Evolutionary conservation across 2,329 filamentous ascomycete species (phyloP).

Genomic region (Cytospora leucostoma): DNA sequence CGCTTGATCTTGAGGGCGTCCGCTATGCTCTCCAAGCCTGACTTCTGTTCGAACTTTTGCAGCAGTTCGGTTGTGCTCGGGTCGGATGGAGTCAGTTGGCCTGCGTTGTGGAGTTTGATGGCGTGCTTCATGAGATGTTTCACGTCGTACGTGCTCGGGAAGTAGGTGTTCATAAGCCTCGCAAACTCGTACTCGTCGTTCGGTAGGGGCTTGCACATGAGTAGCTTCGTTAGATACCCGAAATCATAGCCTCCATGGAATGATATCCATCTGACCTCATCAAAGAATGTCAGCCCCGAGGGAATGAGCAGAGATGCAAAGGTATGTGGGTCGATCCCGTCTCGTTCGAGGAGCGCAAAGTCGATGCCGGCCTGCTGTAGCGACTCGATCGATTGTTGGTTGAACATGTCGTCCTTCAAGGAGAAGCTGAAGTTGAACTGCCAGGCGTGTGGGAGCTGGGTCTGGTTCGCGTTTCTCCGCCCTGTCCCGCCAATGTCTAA

Average conservation of each 20-base stretch:
- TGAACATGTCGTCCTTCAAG: slow-evolving; percentile 95
- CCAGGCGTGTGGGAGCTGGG: slow-evolving; percentile 83
- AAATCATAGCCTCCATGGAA: slow-evolving; percentile 99
- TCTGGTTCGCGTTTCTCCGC: slow-evolving; percentile 44
- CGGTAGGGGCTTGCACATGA: slow-evolving; percentile 79
- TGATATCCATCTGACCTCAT: slow-evolving; percentile 92
- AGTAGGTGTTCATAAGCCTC: slow-evolving; percentile 85
- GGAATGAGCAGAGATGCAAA: slow-evolving; percentile 90
- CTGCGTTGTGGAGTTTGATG: slow-evolving; percentile 66
- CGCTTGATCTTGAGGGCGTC: slow-evolving; percentile 91
- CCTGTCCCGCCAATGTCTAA: slow-evolving; percentile 42
- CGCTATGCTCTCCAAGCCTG: slow-evolving; percentile 88
- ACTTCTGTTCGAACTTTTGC: slow-evolving; percentile 84
- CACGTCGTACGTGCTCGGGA: slow-evolving; percentile 91
- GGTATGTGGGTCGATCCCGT: slow-evolving; percentile 86
- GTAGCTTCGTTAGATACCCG: slow-evolving; percentile 92
- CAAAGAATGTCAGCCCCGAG: slow-evolving; percentile 84
- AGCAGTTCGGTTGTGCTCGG: slow-evolving; percentile 71
- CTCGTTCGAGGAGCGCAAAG: slow-evolving; percentile 78
- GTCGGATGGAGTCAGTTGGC: slow-evolving; percentile 64
- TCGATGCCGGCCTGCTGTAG: slow-evolving; percentile 91
- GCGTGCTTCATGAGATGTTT: slow-evolving; percentile 96
- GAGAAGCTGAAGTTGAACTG: slow-evolving; percentile 99
- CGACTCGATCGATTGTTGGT: slow-evolving; percentile 90
- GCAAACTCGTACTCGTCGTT: slow-evolving; percentile 91